Conservation (phyloP, 2,329 filamentous ascomycete genomes). For the Myriosclerotinia scirpicola region DNA sequence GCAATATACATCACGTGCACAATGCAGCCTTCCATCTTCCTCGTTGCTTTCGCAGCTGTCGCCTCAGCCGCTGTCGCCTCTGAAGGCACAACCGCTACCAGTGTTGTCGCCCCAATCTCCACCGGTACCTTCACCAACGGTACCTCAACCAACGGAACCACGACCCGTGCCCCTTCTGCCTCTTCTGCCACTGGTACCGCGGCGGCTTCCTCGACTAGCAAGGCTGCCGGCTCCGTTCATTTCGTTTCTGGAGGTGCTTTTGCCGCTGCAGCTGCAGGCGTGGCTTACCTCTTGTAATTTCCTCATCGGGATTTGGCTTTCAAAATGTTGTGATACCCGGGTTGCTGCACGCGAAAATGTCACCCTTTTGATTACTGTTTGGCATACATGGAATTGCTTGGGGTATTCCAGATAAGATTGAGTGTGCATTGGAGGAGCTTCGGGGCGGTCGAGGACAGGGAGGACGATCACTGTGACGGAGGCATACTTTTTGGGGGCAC, state of each 20-base stretch:
- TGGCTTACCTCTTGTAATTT: slow-evolving; percentile 22
- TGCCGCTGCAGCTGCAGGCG: slow-evolving; percentile 21
- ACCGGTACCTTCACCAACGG: slow-evolving; percentile 20
- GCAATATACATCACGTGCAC: slow-evolving; percentile 16
- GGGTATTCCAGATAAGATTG: slow-evolving; percentile 16
- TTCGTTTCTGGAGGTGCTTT: slow-evolving; percentile 17
- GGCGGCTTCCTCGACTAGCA: slow-evolving; percentile 8
- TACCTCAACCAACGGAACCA: slow-evolving; percentile 16
- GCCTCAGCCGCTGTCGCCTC: slow-evolving; percentile 26
- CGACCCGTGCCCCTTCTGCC: slow-evolving; percentile 2
- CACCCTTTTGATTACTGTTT: slow-evolving; percentile 21
- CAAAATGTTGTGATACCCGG: slow-evolving; percentile 21
- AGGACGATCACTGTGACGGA: slow-evolving; percentile 16
- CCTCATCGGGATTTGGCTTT: slow-evolving; percentile 13
- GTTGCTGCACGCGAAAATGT: slow-evolving; percentile 21
- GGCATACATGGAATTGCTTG: slow-evolving; percentile 19
- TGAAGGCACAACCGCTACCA: slow-evolving; percentile 20
- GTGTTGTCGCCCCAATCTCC: slow-evolving; percentile 3
- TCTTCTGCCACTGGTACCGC: neutral
- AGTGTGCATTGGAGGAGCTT: slow-evolving; percentile 18
- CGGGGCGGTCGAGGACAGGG: slow-evolving; percentile 4
- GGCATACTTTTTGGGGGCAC: neutral
- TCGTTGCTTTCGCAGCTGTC: slow-evolving; percentile 27
- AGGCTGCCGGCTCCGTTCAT: slow-evolving; percentile 16
- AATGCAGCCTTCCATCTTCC: slow-evolving; percentile 27